Conservation (phyloP, 129 eudicot genomes). For the Arctium lappa region DNA sequence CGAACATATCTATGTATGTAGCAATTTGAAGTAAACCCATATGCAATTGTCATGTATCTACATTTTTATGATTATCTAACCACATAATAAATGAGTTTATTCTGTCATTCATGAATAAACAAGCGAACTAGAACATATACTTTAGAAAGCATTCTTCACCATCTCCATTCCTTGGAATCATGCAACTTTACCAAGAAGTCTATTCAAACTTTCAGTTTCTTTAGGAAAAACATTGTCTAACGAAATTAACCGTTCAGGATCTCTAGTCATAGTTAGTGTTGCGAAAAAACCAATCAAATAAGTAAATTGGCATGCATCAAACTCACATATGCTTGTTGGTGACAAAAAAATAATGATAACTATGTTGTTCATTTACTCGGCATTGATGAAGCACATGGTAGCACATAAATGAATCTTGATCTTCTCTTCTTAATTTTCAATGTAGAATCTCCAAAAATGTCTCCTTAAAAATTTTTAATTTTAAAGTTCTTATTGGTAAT, state of each 20-base stretch:
- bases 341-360: neutral
- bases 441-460: too few relatives aligned
- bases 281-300: neutral
- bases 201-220: too few relatives aligned
- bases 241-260: neutral
- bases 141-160: neutral
- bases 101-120: too few relatives aligned
- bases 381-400: neutral
- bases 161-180: too few relatives aligned
- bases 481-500: neutral
- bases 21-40: neutral
- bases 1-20: constrained; percentile 3
- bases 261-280: neutral
- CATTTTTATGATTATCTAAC: neutral
- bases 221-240: too few relatives aligned
- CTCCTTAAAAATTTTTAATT: neutral
- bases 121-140: too few relatives aligned
- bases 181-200: too few relatives aligned
- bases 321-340: neutral
- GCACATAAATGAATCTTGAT: too few relatives aligned
- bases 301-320: neutral
- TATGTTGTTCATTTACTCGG: neutral
- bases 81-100: neutral
- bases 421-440: neutral
- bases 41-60: neutral